These are phyloP conservation scores for Micractinium conductrix DNA, from an alignment of 139 green algal species.

Conservation along the genomic window DNA sequence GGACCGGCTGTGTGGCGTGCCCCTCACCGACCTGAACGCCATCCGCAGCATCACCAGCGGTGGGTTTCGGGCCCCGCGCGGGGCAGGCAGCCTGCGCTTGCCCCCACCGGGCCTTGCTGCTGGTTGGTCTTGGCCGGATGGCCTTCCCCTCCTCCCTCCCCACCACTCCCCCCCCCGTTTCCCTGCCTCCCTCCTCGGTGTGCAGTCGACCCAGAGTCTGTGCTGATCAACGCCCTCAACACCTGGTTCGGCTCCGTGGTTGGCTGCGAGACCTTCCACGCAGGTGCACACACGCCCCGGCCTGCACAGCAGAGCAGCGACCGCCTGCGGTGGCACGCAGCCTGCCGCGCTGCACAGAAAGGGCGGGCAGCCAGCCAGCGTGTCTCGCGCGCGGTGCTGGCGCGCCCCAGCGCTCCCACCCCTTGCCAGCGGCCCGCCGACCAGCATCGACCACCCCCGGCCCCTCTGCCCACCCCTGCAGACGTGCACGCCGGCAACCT, in stretches of 20 bases:
- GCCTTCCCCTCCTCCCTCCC: not conserved
- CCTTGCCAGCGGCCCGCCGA: too few relatives aligned
- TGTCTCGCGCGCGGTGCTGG: too few relatives aligned
- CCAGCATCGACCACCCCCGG: too few relatives aligned
- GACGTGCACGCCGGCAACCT: constrained; percentile 85
- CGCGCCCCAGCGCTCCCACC: too few relatives aligned
- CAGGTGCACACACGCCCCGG: too few relatives aligned
- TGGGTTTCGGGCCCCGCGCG: not conserved
- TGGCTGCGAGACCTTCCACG: constrained; percentile 94
- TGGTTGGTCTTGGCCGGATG: not conserved
- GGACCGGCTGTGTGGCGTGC: constrained; percentile 90
- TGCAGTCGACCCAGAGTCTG: constrained; percentile 40
- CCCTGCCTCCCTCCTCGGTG: not conserved
- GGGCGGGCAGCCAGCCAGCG: too few relatives aligned
- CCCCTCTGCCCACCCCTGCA: not conserved
- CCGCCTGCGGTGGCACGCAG: too few relatives aligned
- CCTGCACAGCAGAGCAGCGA: too few relatives aligned
- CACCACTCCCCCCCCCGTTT: not conserved
- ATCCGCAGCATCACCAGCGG: constrained; percentile 72
- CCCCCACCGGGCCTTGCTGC: too few relatives aligned
- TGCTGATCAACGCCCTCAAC: constrained; percentile 95
- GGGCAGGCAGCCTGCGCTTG: constrained; percentile 1
- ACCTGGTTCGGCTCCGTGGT: constrained; percentile 93
- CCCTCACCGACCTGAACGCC: constrained; percentile 90
- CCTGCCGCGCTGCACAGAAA: too few relatives aligned